A percentile compares a stretch with the other conserved stretches of the same genome.
These are phyloP conservation scores for Akanthomyces muscarius DNA, from an alignment of 2,329 filamentous ascomycete genomes.

Conservation along the genomic window DNA sequence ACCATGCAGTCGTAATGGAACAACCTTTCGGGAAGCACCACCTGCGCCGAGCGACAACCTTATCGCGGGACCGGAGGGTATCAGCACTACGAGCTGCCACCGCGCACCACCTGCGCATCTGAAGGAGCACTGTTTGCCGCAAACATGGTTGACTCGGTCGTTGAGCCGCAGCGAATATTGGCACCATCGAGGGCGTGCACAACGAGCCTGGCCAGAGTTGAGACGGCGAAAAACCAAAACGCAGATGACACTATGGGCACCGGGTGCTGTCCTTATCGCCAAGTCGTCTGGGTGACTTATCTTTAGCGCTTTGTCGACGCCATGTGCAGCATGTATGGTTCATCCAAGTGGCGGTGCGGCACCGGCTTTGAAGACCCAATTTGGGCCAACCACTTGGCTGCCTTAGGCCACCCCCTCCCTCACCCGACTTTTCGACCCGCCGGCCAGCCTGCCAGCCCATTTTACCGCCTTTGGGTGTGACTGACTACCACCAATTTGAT, in stretches of 20 bases:
- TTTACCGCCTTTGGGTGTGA: constrained; percentile 12
- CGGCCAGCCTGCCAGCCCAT: constrained; percentile 3
- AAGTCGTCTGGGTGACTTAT: neutral
- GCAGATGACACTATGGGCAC: too few species aligned
- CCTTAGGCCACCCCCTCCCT: constrained; percentile 18
- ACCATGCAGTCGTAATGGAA: too few species aligned
- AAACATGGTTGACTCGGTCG: too few species aligned
- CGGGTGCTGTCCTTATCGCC: too few species aligned
- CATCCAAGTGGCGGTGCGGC: neutral
- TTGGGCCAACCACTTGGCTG: constrained; percentile 6
- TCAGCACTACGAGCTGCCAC: neutral
- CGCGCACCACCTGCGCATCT: neutral
- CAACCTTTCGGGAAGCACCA: too few species aligned
- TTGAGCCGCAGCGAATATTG: too few species aligned
- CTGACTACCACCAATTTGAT: neutral
- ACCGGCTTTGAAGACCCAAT: neutral
- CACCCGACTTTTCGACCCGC: constrained; percentile 13
- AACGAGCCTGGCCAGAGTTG: too few species aligned
- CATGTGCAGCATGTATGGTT: too few species aligned
- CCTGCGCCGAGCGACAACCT: neutral
- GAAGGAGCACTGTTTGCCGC: neutral
- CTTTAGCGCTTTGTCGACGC: neutral
- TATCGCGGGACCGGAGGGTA: neutral
- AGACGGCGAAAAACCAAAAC: too few species aligned
- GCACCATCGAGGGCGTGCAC: too few species aligned